Base-by-base conservation (phyloP, 441 rosid species). In the Brassica balearica region DNA sequence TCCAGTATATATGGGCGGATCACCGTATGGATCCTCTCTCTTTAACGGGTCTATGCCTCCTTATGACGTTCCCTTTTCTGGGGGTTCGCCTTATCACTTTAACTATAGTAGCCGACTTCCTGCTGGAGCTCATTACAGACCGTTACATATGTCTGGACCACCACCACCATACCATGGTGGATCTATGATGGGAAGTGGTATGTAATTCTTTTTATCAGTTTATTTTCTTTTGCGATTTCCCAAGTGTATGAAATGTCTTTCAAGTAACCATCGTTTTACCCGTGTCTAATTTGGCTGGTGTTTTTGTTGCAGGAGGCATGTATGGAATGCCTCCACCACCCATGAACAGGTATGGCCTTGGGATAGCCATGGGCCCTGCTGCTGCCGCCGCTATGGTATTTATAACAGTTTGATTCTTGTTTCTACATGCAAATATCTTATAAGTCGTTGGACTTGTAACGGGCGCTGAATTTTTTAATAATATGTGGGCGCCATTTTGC, bases 101-200 rank as follows among this genome's bases (percentile, higher is more conserved):
- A 89, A 87, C 81, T 96, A 96, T 70, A 86, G 84, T 9, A 81
- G 71, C 81, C 93, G 97, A 58, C 80, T 96, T 56, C 87, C 97
- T 81, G 86, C 89, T 4, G 98, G 93, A 68, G 88, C 95, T 87
- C 98, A 97, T 73, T 96, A 86, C 75, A 82, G 97, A 81, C 98
- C 99, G 5, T 65, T 92, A 69, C 99, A 92, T 80, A 82, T 94
- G 82, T 74, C 98, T 75, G 95, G 88, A 71, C 97, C 97, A 23
- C 87, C 94, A 20, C 87, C 94, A 51, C 97, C 98, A 14, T 92
- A 90, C 83, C 86, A 96, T 77, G 80, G 97, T 27, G 97, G 95
- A 55, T 91, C 99, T 29, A 90, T 96, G 92, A 90, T 96, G 86
- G 96, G 94, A 79, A 91, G 84, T 80, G 97, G 99, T 94, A 83